Evolutionary conservation across 306 rosid species (phyloP).

Genomic region (Lablab purpureus): DNA sequence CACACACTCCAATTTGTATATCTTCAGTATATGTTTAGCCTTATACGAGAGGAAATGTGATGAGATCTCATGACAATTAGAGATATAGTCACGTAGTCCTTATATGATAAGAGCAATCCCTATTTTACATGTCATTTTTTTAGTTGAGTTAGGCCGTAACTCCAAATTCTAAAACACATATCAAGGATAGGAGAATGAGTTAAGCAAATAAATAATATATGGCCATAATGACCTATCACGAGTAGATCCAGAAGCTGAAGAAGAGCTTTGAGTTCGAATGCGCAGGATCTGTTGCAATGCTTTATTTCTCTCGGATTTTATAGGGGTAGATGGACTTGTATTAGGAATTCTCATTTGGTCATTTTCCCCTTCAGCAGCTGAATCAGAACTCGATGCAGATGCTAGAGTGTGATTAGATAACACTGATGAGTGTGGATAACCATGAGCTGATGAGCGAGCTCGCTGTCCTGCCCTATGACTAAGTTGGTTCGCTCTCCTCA

Average conservation of each 20-base stretch:
- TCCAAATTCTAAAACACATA: background rate
- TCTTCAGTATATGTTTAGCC: background rate
- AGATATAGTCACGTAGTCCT: background rate
- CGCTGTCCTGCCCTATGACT: constrained; percentile 72
- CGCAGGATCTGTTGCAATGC: constrained; percentile 53
- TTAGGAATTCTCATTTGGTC: constrained; percentile 57
- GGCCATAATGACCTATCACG: constrained; percentile 56
- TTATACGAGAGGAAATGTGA: background rate
- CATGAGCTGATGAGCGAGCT: constrained; percentile 60
- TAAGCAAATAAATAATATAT: constrained; percentile 33
- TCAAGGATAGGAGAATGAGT: background rate
- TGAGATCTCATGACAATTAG: background rate
- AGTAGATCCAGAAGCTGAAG: constrained; percentile 56
- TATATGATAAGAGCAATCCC: background rate
- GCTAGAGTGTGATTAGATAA: constrained; percentile 64
- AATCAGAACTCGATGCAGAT: constrained; percentile 53
- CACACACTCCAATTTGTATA: background rate
- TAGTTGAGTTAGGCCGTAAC: background rate
- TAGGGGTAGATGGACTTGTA: constrained; percentile 62
- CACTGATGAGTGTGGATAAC: constrained; percentile 66
- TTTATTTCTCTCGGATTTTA: constrained; percentile 55
- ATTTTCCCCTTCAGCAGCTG: constrained; percentile 50
- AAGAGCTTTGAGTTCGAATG: constrained; percentile 55
- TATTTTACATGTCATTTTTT: background rate
- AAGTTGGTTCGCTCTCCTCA: constrained; percentile 72